A percentile compares a stretch with the other conserved stretches of the same genome.
These are phyloP conservation scores for Phytophthora syringae DNA, from an alignment of 352 stramenopile genomes.

Conservation along the genomic window DNA sequence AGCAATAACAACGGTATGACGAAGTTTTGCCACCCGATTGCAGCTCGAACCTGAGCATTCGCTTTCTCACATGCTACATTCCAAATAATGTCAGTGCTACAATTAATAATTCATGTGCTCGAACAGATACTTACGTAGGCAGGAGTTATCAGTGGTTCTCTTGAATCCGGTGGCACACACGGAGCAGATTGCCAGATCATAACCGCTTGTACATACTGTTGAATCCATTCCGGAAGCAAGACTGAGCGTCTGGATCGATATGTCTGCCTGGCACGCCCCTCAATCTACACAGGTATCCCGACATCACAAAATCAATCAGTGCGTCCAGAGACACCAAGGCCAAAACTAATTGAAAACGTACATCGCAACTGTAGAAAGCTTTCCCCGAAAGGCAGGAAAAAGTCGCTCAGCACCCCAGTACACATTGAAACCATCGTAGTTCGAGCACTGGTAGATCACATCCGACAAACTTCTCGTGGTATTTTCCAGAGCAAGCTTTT, in stretches of 20 bases:
- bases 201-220: constrained; percentile 47
- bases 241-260: constrained; percentile 49
- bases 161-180: constrained; percentile 68
- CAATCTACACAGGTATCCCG: constrained; percentile 30
- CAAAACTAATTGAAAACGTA: constrained; percentile 4
- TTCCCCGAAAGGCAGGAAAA: constrained; percentile 60
- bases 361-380: constrained; percentile 74
- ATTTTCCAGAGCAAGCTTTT: constrained; percentile 23
- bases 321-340: not conserved
- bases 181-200: constrained; percentile 73
- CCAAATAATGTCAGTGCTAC: not conserved
- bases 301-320: not conserved
- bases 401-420: constrained; percentile 63
- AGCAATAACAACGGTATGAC: constrained; percentile 66
- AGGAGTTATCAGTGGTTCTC: constrained; percentile 59
- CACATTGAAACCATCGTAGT: constrained; percentile 43
- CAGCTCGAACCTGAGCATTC: constrained; percentile 54
- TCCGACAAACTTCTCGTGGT: constrained; percentile 29
- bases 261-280: constrained; percentile 53
- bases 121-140: constrained; percentile 50
- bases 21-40: constrained; percentile 77
- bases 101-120: not conserved
- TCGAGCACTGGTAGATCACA: constrained; percentile 53
- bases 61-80: constrained; percentile 58
- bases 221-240: constrained; percentile 1